Evolutionary conservation across 2,329 filamentous ascomycete genomes (phyloP).

Genomic region (Ilyonectria sp.): DNA sequence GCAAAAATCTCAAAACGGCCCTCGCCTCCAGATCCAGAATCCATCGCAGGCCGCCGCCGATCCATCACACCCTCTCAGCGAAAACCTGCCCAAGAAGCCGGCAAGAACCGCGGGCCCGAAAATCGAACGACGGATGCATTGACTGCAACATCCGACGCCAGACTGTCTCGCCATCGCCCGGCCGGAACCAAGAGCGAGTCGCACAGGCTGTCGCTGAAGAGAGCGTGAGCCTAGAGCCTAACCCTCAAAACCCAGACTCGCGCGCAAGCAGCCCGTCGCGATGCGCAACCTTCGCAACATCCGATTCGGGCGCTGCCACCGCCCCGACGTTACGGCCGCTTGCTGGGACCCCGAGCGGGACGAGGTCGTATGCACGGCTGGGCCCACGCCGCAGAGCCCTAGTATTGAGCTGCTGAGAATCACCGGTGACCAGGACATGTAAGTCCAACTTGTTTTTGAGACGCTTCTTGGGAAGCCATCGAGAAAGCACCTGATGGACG

Average conservation of each 20-base stretch:
- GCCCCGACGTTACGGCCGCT: slow-evolving; percentile 77
- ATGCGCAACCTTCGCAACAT: slow-evolving; percentile 94
- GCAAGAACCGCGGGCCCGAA: slow-evolving; percentile 37
- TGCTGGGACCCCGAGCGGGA: slow-evolving; percentile 90
- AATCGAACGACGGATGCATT: slow-evolving; percentile 47
- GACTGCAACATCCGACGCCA: slow-evolving; percentile 27
- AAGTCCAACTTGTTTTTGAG: slow-evolving; percentile 46
- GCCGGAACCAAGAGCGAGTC: neutral
- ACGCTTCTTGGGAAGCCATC: neutral
- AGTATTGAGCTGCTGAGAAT: slow-evolving; percentile 80
- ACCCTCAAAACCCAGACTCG: slow-evolving; percentile 14
- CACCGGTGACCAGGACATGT: slow-evolving; percentile 61
- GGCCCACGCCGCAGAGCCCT: slow-evolving; percentile 79
- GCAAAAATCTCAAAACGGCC: slow-evolving; percentile 48
- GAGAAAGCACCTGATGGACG: slow-evolving; percentile 21
- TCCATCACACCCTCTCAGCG: slow-evolving; percentile 43
- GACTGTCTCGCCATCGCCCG: slow-evolving; percentile 37
- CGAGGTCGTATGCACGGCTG: slow-evolving; percentile 86
- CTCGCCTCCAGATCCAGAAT: slow-evolving; percentile 44
- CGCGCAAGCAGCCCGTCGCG: slow-evolving; percentile 18
- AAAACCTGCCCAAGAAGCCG: slow-evolving; percentile 28
- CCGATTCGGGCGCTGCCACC: slow-evolving; percentile 76
- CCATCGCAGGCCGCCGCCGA: slow-evolving; percentile 41
- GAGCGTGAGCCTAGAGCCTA: slow-evolving; percentile 14
- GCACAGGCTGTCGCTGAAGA: neutral